Conservation (phyloP, 768 basidiomycete species). For the Lactarius akahatsu region DNA sequence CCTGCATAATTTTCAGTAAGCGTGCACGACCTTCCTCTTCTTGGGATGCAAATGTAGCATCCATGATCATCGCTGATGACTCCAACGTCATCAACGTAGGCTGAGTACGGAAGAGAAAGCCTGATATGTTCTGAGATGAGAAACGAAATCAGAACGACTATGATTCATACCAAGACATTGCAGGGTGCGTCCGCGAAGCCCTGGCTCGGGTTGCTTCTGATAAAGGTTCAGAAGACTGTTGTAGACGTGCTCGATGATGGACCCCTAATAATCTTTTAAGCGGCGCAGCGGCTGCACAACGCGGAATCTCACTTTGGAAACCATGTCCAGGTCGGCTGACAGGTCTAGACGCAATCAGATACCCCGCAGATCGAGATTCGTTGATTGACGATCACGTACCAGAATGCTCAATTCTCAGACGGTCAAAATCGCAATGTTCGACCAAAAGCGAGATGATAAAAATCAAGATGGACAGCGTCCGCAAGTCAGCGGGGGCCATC, state of each 20-base stretch:
- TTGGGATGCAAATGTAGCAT: conserved; percentile 74
- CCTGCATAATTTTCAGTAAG: conserved; percentile 85
- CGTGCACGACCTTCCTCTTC: conserved; percentile 73
- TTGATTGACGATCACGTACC: conserved; percentile 43
- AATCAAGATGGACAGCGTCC: conserved; percentile 66
- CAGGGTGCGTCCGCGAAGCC: conserved; percentile 68
- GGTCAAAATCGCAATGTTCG: conserved; percentile 88
- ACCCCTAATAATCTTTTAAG: conserved; percentile 43
- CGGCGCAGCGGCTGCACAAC: neutral
- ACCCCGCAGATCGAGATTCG: neutral
- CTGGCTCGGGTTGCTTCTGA: conserved; percentile 56
- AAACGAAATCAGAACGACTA: neutral
- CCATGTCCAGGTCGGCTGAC: conserved; percentile 26
- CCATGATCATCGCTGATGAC: conserved; percentile 81
- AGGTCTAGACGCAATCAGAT: conserved; percentile 19
- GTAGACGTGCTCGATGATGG: conserved; percentile 85
- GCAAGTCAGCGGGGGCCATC: conserved; percentile 50
- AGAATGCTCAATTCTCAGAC: conserved; percentile 57
- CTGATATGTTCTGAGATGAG: conserved; percentile 40
- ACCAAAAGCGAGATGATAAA: conserved; percentile 83
- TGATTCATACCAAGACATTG: conserved; percentile 74
- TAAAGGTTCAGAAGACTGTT: conserved; percentile 68
- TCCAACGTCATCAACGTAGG: conserved; percentile 88
- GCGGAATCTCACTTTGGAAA: conserved; percentile 22
- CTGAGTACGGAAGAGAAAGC: conserved; percentile 89